These are phyloP conservation scores for Termitomyces eurrhizus DNA, from an alignment of 768 basidiomycete genomes.

Conservation along the genomic window DNA sequence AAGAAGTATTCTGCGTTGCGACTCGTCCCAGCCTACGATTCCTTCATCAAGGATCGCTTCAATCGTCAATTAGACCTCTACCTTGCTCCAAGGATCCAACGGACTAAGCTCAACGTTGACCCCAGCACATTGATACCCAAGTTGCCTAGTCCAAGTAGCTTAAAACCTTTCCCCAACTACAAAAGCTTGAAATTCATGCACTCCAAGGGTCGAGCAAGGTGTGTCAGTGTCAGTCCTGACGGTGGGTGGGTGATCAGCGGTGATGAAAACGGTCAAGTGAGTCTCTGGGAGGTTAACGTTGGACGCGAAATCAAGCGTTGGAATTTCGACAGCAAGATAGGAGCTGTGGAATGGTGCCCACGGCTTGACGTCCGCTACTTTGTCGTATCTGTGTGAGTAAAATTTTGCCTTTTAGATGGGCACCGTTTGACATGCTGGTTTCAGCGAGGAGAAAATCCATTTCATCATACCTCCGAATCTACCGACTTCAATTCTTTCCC, in stretches of 20 bases:
- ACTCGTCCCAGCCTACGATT: constrained; percentile 86
- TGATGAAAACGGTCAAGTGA: constrained; percentile 82
- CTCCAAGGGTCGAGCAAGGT: constrained; percentile 61
- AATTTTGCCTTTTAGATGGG: constrained; percentile 4
- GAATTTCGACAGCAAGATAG: constrained; percentile 77
- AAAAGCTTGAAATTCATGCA: constrained; percentile 71
- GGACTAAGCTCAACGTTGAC: constrained; percentile 86
- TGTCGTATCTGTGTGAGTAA: constrained; percentile 71
- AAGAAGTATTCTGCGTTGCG: constrained; percentile 82
- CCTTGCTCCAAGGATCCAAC: constrained; percentile 88
- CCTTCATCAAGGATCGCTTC: constrained; percentile 92
- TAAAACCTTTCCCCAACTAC: constrained; percentile 93
- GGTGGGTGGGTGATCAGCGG: constrained; percentile 92
- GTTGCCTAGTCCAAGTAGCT: constrained; percentile 84
- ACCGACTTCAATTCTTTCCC: constrained; percentile 48
- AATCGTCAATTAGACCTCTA: constrained; percentile 93
- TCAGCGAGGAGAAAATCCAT: constrained; percentile 76
- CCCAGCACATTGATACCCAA: constrained; percentile 91
- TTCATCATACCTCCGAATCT: constrained; percentile 82
- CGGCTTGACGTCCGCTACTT: constrained; percentile 78
- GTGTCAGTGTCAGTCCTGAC: constrained; percentile 78
- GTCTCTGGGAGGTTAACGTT: constrained; percentile 89
- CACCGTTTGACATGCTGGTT: constrained; percentile 9
- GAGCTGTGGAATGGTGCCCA: constrained; percentile 92
- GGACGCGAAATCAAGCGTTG: constrained; percentile 87